A percentile compares a stretch with the other conserved stretches of the same genome.
Conservation (phyloP, 2,329 filamentous ascomycete species). For the Penicillium expansum region DNA sequence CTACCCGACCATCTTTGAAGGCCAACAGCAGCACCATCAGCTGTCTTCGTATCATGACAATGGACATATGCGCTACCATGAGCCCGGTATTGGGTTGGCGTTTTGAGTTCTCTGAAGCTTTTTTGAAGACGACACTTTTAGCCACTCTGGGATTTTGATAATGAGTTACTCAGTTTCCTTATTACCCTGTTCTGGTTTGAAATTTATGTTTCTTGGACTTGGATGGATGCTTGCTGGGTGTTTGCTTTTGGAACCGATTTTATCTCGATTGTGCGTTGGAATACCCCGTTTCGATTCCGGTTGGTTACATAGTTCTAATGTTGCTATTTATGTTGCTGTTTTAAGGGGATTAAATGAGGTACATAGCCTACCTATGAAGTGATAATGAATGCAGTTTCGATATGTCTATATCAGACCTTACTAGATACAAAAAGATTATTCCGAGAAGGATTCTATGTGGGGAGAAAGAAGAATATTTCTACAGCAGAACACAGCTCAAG, state of each 20-base stretch:
- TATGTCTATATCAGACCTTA: neutral
- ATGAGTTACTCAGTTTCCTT: neutral
- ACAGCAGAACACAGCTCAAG: neutral
- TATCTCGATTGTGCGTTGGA: neutral
- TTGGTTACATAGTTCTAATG: neutral
- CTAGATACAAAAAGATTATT: neutral
- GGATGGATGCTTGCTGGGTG: neutral
- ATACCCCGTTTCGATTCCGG: neutral
- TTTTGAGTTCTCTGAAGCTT: slow-evolving; percentile 22
- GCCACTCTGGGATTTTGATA: neutral
- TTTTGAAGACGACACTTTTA: neutral
- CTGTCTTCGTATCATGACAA: slow-evolving; percentile 5
- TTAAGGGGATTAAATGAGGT: neutral
- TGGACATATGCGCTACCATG: slow-evolving; percentile 19
- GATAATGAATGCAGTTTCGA: neutral
- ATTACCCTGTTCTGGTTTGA: neutral
- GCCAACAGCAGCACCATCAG: slow-evolving; percentile 18
- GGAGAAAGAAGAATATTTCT: neutral
- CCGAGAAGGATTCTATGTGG: neutral
- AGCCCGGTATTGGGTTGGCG: slow-evolving; percentile 32
- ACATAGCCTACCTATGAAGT: neutral
- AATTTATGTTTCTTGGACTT: neutral
- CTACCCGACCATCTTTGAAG: slow-evolving; percentile 29
- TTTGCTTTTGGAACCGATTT: neutral
- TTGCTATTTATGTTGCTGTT: neutral